These are phyloP conservation scores for Ophiostoma ips DNA, from an alignment of 2,329 filamentous ascomycete genomes.

Conservation along the genomic window DNA sequence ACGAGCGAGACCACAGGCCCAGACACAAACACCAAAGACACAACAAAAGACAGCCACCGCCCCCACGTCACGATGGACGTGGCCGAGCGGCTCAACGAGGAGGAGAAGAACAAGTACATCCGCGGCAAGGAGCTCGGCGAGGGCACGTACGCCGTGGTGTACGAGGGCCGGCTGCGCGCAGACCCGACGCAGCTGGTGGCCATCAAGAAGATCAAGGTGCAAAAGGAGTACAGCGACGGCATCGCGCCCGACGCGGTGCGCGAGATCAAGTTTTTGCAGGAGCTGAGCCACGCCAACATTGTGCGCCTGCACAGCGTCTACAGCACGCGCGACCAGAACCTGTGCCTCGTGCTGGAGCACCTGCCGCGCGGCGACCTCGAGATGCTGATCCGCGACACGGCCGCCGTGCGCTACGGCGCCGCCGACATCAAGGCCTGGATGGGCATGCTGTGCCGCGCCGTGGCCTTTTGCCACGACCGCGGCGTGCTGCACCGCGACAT, in stretches of 20 bases:
- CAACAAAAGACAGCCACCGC: slow-evolving; percentile 4
- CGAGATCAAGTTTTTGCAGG: slow-evolving; percentile 89
- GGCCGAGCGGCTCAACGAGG: slow-evolving; percentile 72
- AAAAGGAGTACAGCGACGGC: slow-evolving; percentile 76
- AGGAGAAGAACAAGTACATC: slow-evolving; percentile 76
- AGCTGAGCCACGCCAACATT: slow-evolving; percentile 89
- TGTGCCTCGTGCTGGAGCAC: slow-evolving; percentile 90
- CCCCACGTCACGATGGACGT: slow-evolving; percentile 35
- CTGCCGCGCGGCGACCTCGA: slow-evolving; percentile 89
- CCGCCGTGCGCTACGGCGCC: slow-evolving; percentile 63
- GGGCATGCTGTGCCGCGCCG: slow-evolving; percentile 83
- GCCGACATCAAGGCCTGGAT: slow-evolving; percentile 98
- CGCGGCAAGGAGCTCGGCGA: slow-evolving; percentile 80
- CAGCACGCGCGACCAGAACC: slow-evolving; percentile 89
- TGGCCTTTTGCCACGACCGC: slow-evolving; percentile 96
- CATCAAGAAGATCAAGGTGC: slow-evolving; percentile 85
- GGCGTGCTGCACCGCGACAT: slow-evolving; percentile 93
- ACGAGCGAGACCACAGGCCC: background rate
- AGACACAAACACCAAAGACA: slow-evolving; percentile 15
- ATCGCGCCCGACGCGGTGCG: slow-evolving; percentile 90
- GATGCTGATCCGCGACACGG: slow-evolving; percentile 78
- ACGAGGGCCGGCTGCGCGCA: slow-evolving; percentile 64
- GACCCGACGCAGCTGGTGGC: slow-evolving; percentile 67
- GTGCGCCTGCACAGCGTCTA: slow-evolving; percentile 88
- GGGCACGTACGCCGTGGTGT: slow-evolving; percentile 94